Conservation (phyloP, 2,329 filamentous ascomycete genomes). For the Pseudogymnoascus sp. region DNA sequence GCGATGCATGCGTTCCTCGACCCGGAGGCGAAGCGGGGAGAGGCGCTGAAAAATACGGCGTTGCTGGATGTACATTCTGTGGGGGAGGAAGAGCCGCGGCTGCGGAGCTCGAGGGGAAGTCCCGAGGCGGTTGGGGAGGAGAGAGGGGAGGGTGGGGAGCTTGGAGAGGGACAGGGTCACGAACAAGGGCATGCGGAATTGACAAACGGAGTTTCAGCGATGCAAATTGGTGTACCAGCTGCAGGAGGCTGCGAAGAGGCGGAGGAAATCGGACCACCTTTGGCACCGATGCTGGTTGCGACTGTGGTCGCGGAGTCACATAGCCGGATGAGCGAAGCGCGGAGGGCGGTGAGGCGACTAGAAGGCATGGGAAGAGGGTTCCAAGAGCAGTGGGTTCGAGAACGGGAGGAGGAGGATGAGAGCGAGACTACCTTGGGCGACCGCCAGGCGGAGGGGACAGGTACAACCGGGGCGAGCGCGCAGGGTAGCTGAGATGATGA, state of each 20-base stretch:
- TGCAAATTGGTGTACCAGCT: neutral
- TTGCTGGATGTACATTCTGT: slow-evolving; percentile 16
- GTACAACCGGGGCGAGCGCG: neutral
- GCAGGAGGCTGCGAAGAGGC: slow-evolving; percentile 11
- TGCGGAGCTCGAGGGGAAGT: neutral
- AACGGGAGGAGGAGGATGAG: slow-evolving; percentile 19
- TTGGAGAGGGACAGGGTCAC: neutral
- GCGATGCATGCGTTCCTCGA: slow-evolving; percentile 40
- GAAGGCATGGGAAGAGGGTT: slow-evolving; percentile 48
- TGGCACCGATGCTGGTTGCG: slow-evolving; percentile 45
- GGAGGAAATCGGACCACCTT: slow-evolving; percentile 18
- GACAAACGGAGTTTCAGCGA: neutral
- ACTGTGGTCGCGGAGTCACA: slow-evolving; percentile 45
- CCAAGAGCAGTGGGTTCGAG: slow-evolving; percentile 44
- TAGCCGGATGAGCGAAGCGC: slow-evolving; percentile 42
- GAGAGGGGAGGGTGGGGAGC: neutral
- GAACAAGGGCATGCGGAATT: neutral
- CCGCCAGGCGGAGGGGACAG: neutral
- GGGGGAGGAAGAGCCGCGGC: neutral
- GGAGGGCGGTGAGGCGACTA: slow-evolving; percentile 43
- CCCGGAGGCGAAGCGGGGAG: slow-evolving; percentile 17
- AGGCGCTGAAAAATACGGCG: slow-evolving; percentile 9
- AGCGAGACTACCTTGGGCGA: neutral
- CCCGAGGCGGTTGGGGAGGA: neutral
- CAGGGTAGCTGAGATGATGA: neutral